A percentile compares a stretch with the other conserved stretches of the same genome.
These are phyloP conservation scores for Gnaphalium uliginosum DNA, from an alignment of 129 eudicot genomes.

Conservation along the genomic window DNA sequence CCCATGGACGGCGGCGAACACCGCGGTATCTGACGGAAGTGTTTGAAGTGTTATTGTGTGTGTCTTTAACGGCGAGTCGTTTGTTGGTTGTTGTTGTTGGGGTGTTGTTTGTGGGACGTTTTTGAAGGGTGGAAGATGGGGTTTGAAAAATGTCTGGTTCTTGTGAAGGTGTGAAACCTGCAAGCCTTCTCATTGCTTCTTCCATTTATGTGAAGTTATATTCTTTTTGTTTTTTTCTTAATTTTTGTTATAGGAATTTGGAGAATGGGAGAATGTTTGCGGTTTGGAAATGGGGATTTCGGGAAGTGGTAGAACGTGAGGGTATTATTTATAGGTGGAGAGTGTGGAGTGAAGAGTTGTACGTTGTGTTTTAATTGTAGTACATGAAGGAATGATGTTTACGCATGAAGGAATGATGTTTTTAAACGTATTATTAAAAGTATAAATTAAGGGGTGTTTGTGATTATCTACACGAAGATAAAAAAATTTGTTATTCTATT, in stretches of 20 bases:
- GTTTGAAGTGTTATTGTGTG: conserved; percentile 7
- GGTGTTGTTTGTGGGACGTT: conserved; percentile 23
- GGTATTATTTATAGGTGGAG: conserved; percentile 27
- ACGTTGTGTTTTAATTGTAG: conserved; percentile 16
- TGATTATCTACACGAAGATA: too few species aligned
- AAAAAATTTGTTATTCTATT: too few species aligned
- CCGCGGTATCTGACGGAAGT: conserved; percentile 69
- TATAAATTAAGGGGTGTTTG: too few species aligned
- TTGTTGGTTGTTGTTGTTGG: conserved; percentile 41
- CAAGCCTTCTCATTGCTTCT: conserved; percentile 62
- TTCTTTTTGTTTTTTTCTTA: neutral
- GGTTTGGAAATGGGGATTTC: neutral
- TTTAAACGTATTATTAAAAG: too few species aligned
- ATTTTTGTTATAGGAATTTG: too few species aligned
- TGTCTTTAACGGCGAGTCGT: conserved; percentile 44
- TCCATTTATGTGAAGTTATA: conserved; percentile 37
- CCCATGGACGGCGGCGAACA: conserved; percentile 98
- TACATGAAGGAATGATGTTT: conserved; percentile 14
- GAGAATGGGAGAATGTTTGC: neutral
- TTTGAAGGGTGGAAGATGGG: neutral
- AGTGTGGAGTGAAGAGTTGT: conserved; percentile 19
- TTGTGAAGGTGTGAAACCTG: conserved; percentile 41
- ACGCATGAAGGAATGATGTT: conserved; percentile 28
- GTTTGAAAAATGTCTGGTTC: conserved; percentile 28
- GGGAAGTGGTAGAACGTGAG: neutral